Conservation (phyloP, 768 basidiomycete genomes). For the Termitomyces sp. region DNA sequence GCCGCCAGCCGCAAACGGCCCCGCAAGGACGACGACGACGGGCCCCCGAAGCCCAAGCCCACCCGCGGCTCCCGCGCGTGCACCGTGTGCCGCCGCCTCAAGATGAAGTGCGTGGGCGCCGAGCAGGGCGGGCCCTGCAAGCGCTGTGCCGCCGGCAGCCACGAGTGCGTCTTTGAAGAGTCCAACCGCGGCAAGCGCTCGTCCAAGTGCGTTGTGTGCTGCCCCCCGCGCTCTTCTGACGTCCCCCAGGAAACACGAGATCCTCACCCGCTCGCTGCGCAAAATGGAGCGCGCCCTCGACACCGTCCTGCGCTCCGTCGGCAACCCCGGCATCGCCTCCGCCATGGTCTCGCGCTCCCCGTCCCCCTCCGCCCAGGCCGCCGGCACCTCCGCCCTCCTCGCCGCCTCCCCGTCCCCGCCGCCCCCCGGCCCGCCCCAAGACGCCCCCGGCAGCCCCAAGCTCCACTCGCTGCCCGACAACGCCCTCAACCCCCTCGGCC, state of each 20-base stretch:
- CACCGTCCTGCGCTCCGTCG: slow-evolving; percentile 85
- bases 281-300: slow-evolving; percentile 95
- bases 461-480: slow-evolving; percentile 92
- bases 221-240: background rate
- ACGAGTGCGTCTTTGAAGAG: slow-evolving; percentile 97
- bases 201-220: slow-evolving; percentile 54
- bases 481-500: slow-evolving; percentile 84
- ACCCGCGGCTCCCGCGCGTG: slow-evolving; percentile 90
- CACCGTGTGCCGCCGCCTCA: slow-evolving; percentile 86
- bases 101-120: slow-evolving; percentile 92
- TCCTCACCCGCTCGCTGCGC: slow-evolving; percentile 73
- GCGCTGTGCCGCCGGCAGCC: slow-evolving; percentile 71
- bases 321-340: slow-evolving; percentile 74
- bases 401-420: slow-evolving; percentile 49
- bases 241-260: slow-evolving; percentile 69
- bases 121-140: slow-evolving; percentile 92
- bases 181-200: slow-evolving; percentile 92
- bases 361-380: slow-evolving; percentile 61
- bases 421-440: slow-evolving; percentile 14
- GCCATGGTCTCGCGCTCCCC: slow-evolving; percentile 83
- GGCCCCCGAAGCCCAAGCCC: slow-evolving; percentile 68
- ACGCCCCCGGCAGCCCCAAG: slow-evolving; percentile 62
- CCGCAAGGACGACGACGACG: slow-evolving; percentile 59
- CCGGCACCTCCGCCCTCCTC: slow-evolving; percentile 56
- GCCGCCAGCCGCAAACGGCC: slow-evolving; percentile 56